A percentile compares a stretch with the other conserved stretches of the same genome.
phyloP scores from a whole-genome alignment of 1,284 basidiomycete species.

The Naganishia liquefaciens region DNA sequence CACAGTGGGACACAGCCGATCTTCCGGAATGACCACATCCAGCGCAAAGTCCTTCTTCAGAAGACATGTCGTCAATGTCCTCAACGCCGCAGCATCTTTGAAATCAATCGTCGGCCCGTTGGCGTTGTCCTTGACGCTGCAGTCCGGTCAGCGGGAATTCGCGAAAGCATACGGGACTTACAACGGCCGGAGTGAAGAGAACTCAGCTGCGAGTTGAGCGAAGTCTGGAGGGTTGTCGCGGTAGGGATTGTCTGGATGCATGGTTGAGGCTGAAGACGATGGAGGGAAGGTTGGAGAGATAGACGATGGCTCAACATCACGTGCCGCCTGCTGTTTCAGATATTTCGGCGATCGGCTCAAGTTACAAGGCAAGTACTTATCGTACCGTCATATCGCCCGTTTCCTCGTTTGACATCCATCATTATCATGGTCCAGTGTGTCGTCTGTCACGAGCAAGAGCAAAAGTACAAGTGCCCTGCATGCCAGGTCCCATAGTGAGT shows the following conservation, averaged over 20 bases:
- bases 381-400: background rate
- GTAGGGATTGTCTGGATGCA: slow-evolving; percentile 55
- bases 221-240: slow-evolving; percentile 64
- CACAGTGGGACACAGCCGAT: slow-evolving; percentile 84
- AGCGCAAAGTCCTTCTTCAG: slow-evolving; percentile 73
- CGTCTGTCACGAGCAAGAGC: slow-evolving; percentile 10
- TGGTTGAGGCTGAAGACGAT: slow-evolving; percentile 25
- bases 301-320: slow-evolving; percentile 6
- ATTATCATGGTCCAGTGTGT: slow-evolving; percentile 4
- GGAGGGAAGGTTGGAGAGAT: background rate
- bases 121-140: slow-evolving; percentile 10
- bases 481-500: slow-evolving; percentile 23
- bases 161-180: slow-evolving; percentile 3
- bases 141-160: background rate
- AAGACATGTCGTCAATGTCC: slow-evolving; percentile 73
- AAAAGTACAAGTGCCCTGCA: slow-evolving; percentile 26
- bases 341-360: slow-evolving; percentile 11
- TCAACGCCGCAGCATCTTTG: slow-evolving; percentile 66
- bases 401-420: background rate
- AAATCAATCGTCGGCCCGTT: slow-evolving; percentile 65
- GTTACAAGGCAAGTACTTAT: background rate
- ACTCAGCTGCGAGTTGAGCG: slow-evolving; percentile 60
- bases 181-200: slow-evolving; percentile 62
- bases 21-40: slow-evolving; percentile 63
- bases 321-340: background rate